Evolutionary conservation across 1,284 basidiomycete genomes (phyloP), one percentile per base, ranked within the genome.

Genomic region (Ganoderma lucidum): DNA sequence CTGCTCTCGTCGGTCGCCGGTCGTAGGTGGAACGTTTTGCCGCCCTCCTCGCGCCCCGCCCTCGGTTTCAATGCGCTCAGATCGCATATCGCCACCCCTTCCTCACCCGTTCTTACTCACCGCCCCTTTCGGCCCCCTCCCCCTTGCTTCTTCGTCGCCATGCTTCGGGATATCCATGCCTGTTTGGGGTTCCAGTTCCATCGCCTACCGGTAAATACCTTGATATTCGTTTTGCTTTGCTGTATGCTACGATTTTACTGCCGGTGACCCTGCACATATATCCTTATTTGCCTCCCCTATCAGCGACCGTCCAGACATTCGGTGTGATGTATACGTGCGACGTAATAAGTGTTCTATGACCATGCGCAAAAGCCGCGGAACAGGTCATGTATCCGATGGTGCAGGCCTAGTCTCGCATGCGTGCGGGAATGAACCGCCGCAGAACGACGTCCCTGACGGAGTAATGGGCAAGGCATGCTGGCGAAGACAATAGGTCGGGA

Each of bases 401-500:
- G 35, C 35, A n/a, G 14, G 28, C 28, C 82, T 79, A 97, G 79
- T 96, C 95, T 64, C 96, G 89, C 95, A 97, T 96, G 23, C 96
- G 86, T 0, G 96, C 95, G 1, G 96, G 96, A 58, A 97, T 90
- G 80, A 97, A 98, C 65, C 97, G 84, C 44, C 95, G 86, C 15
- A 99, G 81, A 0, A 93, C 87, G 1, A 99, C 93, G 80, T 99
- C 98, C 63, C 93, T 86, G 8, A 98, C 86, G 6, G 90, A 89
- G 76, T 95, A 97, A 71, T 90, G 87, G 39, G 83, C 80, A 61
- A 96, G 84, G 75, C 87, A 91, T 17, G 87, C 90, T n/a, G 95
- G 91, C 2, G 91, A 88, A 32, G 86, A 81, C 10, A 97, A 83
- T 0, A 87, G 73, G 6, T 84, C 79, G 10, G 79, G 64, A 1